Evolutionary conservation across 495 filamentous ascomycete species (phyloP).

Genomic region (Penicillium arizonense): DNA sequence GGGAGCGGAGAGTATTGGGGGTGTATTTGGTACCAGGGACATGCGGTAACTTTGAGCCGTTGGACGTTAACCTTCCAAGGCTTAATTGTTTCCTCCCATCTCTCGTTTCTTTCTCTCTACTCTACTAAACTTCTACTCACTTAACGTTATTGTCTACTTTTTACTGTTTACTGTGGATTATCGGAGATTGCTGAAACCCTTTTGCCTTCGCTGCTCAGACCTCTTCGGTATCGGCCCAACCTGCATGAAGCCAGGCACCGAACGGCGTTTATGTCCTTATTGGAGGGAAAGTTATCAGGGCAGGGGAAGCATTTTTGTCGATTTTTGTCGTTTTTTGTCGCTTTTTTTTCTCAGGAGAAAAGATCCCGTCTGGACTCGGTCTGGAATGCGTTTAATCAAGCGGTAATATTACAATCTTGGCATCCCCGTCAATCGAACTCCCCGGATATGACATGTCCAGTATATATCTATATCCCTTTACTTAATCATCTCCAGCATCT

Average conservation of each 20-base stretch:
- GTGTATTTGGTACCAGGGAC: slow-evolving; percentile 25
- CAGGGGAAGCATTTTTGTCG: not conserved
- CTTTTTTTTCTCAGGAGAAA: slow-evolving; percentile 11
- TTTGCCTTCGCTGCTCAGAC: no score
- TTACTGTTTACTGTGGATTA: no score
- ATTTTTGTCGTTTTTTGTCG: not conserved
- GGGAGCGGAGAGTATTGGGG: slow-evolving; percentile 25
- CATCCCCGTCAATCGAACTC: not conserved
- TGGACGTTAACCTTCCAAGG: no score
- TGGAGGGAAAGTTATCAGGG: no score
- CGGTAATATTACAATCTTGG: slow-evolving; percentile 28
- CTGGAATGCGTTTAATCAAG: slow-evolving; percentile 27
- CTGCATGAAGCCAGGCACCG: not conserved
- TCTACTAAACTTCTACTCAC: no score
- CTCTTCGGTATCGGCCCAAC: no score
- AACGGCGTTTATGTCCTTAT: no score
- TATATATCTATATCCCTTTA: no score
- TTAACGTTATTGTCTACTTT: no score
- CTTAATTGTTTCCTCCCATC: no score
- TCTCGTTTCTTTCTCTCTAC: no score
- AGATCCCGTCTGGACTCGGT: slow-evolving; percentile 19
- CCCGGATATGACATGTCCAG: not conserved
- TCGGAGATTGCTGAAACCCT: no score
- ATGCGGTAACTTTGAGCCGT: slow-evolving; percentile 6
- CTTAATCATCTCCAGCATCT: slow-evolving; percentile 29